Evolutionary conservation across 441 rosid species (phyloP).

Genomic region (Euphorbia celastroides): DNA sequence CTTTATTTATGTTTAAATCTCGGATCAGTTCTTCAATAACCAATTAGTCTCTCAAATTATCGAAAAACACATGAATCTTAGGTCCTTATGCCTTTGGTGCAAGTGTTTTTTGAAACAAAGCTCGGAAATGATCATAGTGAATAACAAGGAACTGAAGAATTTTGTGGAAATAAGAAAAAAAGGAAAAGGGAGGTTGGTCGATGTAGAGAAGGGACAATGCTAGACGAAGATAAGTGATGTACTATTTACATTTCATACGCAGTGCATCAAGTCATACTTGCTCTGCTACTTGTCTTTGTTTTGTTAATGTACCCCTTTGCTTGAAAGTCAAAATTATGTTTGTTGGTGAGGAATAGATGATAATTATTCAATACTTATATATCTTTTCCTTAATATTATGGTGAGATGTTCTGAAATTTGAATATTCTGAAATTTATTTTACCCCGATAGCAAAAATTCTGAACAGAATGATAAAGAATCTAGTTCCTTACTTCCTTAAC

Average conservation of each 20-base stretch:
- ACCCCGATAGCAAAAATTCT: too few relatives aligned
- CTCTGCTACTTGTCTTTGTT: background rate
- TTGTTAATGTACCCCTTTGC: too few relatives aligned
- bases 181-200: background rate
- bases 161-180: background rate
- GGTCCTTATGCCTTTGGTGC: background rate
- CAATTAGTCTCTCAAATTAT: background rate
- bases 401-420: too few relatives aligned
- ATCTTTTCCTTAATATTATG: too few relatives aligned
- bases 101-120: background rate
- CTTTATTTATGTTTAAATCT: background rate
- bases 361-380: too few relatives aligned
- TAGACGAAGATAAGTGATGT: background rate
- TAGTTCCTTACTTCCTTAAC: background rate
- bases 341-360: too few relatives aligned
- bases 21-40: background rate
- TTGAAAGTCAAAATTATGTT: too few relatives aligned
- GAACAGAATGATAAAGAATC: too few relatives aligned
- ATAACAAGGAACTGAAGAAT: background rate
- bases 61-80: background rate
- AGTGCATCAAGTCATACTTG: background rate
- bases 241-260: background rate
- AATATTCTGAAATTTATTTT: too few relatives aligned
- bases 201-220: background rate
- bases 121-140: background rate